phyloP scores from a whole-genome alignment of 2,329 filamentous ascomycete species.

The Xylariaceae sp. region DNA sequence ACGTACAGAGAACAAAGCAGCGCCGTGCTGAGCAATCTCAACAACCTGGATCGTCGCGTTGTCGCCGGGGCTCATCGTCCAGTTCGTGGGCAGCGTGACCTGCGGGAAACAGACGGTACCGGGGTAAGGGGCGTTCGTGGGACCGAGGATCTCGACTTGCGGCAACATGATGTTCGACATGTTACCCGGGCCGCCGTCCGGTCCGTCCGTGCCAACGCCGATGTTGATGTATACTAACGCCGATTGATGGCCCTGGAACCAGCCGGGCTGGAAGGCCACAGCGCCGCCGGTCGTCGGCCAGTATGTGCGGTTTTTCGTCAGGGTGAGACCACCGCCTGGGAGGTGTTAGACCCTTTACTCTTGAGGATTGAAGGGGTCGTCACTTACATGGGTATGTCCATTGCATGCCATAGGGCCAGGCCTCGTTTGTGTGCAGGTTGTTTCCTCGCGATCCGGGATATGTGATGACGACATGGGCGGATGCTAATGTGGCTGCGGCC shows the following conservation, averaged over 20 bases:
- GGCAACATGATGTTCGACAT: constrained; percentile 80
- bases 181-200: constrained; percentile 65
- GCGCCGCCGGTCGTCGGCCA: constrained; percentile 88
- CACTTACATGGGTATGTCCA: constrained; percentile 89
- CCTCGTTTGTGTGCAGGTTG: constrained; percentile 73
- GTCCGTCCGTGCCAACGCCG: constrained; percentile 67
- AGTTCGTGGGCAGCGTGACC: constrained; percentile 71
- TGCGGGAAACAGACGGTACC: constrained; percentile 87
- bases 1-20: constrained; percentile 62
- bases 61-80: constrained; percentile 71
- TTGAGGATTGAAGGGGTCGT: not conserved
- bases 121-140: constrained; percentile 76
- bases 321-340: constrained; percentile 75
- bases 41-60: constrained; percentile 73
- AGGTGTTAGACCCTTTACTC: constrained; percentile 10
- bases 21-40: constrained; percentile 66
- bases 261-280: constrained; percentile 86
- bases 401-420: constrained; percentile 85
- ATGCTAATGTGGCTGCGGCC: constrained; percentile 44
- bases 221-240: constrained; percentile 89
- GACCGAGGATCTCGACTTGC: constrained; percentile 77
- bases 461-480: constrained; percentile 75
- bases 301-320: constrained; percentile 77
- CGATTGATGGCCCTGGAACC: constrained; percentile 83
- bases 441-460: constrained; percentile 86